phyloP scores from a whole-genome alignment of 768 basidiomycete species.

The Exsudoporus frostii region DNA sequence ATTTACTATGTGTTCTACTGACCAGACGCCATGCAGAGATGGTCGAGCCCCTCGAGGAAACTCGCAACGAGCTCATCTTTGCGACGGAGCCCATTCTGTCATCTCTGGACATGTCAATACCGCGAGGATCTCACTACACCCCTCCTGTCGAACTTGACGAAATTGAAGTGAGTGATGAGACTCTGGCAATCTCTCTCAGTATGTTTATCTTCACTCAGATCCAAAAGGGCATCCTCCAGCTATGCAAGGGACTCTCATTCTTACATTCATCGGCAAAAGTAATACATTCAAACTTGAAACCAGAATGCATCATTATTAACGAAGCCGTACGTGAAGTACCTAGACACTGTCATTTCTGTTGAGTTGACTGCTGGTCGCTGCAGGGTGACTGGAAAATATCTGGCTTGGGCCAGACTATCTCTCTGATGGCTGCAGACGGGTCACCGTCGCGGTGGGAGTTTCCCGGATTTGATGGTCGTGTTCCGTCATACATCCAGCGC shows the following conservation, averaged over 20 bases:
- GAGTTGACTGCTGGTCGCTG: background rate
- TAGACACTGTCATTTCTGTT: background rate
- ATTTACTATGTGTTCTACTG: background rate
- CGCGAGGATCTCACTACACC: constrained; percentile 53
- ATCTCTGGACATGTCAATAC: constrained; percentile 74
- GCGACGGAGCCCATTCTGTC: constrained; percentile 90
- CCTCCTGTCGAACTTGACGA: constrained; percentile 86
- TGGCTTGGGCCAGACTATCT: constrained; percentile 84
- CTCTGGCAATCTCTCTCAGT: background rate
- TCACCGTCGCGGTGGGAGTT: constrained; percentile 83
- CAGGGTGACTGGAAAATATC: constrained; percentile 99
- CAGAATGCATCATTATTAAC: constrained; percentile 88
- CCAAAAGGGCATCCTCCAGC: constrained; percentile 92
- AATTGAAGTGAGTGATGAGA: constrained; percentile 66
- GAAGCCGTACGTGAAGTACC: constrained; percentile 56
- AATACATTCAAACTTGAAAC: constrained; percentile 88
- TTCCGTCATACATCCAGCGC: constrained; percentile 80
- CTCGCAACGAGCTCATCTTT: constrained; percentile 82
- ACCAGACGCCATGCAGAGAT: constrained; percentile 57
- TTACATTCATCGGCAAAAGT: constrained; percentile 88
- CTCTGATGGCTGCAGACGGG: constrained; percentile 66
- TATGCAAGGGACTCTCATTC: constrained; percentile 88
- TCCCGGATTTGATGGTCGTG: constrained; percentile 78
- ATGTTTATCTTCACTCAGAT: constrained; percentile 48
- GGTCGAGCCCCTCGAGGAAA: constrained; percentile 96